Conservation (phyloP, 805 yeast genomes). For the Saccharomycopsis schoenii region DNA sequence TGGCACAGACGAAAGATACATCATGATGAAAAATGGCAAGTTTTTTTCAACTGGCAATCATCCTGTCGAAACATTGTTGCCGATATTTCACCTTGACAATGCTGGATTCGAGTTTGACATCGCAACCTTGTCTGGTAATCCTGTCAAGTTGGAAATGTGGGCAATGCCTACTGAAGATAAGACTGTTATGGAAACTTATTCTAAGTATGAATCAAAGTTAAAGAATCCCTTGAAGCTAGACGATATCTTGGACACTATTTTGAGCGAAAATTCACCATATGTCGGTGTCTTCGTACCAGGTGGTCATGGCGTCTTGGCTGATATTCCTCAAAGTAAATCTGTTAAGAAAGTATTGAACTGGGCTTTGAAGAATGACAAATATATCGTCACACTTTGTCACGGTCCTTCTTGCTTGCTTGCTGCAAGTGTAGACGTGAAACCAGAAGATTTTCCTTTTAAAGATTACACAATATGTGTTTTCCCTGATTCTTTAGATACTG, state of each 20-base stretch:
- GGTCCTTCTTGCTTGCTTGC: neutral
- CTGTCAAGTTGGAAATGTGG: slow-evolving; percentile 1
- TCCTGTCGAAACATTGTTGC: neutral
- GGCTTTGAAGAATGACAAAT: neutral
- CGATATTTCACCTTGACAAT: neutral
- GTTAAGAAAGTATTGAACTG: neutral
- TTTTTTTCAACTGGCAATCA: neutral
- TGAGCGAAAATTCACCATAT: neutral
- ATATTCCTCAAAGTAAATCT: neutral
- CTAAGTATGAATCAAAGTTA: neutral
- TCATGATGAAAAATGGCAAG: neutral
- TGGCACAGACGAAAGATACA: neutral
- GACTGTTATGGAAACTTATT: neutral
- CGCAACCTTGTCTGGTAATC: neutral
- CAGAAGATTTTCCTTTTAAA: neutral
- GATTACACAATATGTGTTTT: neutral
- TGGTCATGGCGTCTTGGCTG: neutral
- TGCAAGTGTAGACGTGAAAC: neutral
- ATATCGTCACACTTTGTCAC: neutral
- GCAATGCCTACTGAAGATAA: slow-evolving; percentile 1
- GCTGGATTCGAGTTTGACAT: neutral
- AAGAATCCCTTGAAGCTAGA: neutral
- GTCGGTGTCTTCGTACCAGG: neutral
- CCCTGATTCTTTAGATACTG: neutral
- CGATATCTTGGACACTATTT: neutral